Evolutionary conservation across 169 alveolate genomes (phyloP).

Genomic region (Blepharisma undulans): DNA sequence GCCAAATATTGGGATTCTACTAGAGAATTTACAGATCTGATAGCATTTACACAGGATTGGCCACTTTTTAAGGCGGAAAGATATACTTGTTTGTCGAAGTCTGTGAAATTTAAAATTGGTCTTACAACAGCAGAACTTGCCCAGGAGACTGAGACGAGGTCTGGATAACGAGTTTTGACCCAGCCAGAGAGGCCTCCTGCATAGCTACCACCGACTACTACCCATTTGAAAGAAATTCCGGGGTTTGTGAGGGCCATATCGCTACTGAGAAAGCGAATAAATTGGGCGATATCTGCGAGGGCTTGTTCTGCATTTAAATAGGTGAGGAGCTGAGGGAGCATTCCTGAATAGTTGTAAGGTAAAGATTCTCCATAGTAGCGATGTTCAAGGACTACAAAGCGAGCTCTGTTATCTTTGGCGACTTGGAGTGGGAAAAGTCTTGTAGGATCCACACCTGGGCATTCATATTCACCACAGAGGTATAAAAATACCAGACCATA

Average conservation of each 20-base stretch:
- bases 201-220: conserved; percentile 75
- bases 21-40: neutral
- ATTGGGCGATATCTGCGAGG: conserved; percentile 55
- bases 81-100: conserved; percentile 49
- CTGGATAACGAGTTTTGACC: conserved; percentile 74
- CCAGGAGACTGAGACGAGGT: conserved; percentile 58
- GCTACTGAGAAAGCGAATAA: conserved; percentile 20
- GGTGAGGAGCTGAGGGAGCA: conserved; percentile 32
- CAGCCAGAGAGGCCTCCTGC: conserved; percentile 77
- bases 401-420: conserved; percentile 40
- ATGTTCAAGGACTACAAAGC: conserved; percentile 53
- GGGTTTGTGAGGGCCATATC: neutral
- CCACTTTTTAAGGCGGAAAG: conserved; percentile 42
- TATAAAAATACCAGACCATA: conserved; percentile 56
- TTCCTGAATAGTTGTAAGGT: conserved; percentile 45
- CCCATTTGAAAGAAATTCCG: conserved; percentile 37
- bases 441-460: conserved; percentile 34
- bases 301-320: conserved; percentile 48
- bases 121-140: conserved; percentile 65
- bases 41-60: neutral
- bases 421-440: conserved; percentile 48
- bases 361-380: conserved; percentile 60
- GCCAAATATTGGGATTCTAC: neutral
- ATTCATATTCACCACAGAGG: conserved; percentile 66
- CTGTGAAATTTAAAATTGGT: conserved; percentile 35